These are phyloP conservation scores for Phaeosphaeria sp. DNA, from an alignment of 2,329 filamentous ascomycete genomes.

Conservation along the genomic window DNA sequence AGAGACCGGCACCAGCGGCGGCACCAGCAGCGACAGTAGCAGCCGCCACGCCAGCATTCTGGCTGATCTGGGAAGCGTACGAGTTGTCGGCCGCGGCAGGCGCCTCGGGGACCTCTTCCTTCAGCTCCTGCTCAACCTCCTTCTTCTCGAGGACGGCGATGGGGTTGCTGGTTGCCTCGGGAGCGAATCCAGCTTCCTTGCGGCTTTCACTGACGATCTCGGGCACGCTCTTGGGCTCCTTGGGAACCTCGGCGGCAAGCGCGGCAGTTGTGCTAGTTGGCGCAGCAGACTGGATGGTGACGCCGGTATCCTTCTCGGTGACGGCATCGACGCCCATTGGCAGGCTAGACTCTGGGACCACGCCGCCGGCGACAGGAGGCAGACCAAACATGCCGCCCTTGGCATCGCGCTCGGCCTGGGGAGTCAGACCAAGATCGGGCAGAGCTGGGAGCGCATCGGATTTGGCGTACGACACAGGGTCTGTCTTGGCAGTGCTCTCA, in stretches of 20 bases:
- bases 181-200: conserved; percentile 66
- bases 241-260: conserved; percentile 55
- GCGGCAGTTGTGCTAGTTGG: conserved; percentile 55
- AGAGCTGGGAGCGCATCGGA: conserved; percentile 64
- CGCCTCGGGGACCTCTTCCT: conserved; percentile 67
- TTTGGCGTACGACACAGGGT: conserved; percentile 87
- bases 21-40: conserved; percentile 44
- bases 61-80: conserved; percentile 35
- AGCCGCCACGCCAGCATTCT: conserved; percentile 18
- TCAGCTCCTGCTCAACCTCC: conserved; percentile 73
- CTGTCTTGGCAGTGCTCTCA: conserved; percentile 62
- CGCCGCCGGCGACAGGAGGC: conserved; percentile 61
- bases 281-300: conserved; percentile 52
- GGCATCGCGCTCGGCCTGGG: conserved; percentile 51
- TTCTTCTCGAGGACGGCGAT: conserved; percentile 75
- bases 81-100: conserved; percentile 37
- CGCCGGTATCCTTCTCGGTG: conserved; percentile 46
- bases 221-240: conserved; percentile 56
- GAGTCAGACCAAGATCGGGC: conserved; percentile 53
- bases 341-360: conserved; percentile 84
- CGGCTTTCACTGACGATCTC: conserved; percentile 76
- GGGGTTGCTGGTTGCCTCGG: conserved; percentile 72
- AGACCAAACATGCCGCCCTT: conserved; percentile 55
- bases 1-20: conserved; percentile 53
- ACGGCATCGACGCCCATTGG: conserved; percentile 65